These are phyloP conservation scores for Trichophyton rubrum DNA, from an alignment of 2,329 filamentous ascomycete genomes.

Conservation along the genomic window DNA sequence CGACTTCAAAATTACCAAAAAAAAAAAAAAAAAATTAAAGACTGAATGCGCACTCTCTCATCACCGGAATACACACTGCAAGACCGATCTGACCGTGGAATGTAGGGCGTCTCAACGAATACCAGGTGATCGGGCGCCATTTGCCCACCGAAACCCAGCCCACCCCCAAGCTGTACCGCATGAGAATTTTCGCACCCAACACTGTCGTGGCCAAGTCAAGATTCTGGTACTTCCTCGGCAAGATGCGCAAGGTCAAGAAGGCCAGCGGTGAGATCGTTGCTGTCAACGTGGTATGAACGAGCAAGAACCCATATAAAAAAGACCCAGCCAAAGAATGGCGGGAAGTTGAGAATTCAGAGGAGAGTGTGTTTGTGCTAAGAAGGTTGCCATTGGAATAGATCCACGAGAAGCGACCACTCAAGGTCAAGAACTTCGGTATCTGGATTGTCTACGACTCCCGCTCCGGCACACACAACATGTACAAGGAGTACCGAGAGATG, in stretches of 20 bases:
- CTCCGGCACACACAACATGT: constrained; percentile 99
- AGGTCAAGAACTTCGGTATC: constrained; percentile 99
- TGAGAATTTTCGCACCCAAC: constrained; percentile 99
- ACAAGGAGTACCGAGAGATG: constrained; percentile 99
- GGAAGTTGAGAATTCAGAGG: too few species aligned
- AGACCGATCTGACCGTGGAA: constrained; percentile 13
- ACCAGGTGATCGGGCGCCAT: constrained; percentile 99
- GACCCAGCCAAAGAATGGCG: too few species aligned
- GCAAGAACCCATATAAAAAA: constrained; percentile 16
- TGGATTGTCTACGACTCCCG: constrained; percentile 99
- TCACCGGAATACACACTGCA: background rate
- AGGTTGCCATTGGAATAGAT: constrained; percentile 46
- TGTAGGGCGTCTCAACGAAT: constrained; percentile 97
- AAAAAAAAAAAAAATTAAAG: too few species aligned
- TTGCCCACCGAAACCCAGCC: constrained; percentile 96
- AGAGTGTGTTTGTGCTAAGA: constrained; percentile 7
- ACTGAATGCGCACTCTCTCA: background rate
- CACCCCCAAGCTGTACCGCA: constrained; percentile 97
- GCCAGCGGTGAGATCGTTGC: constrained; percentile 97
- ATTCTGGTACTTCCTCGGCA: constrained; percentile 99
- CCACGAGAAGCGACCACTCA: constrained; percentile 95
- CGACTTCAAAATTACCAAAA: background rate
- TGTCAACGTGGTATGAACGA: constrained; percentile 70
- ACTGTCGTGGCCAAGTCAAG: constrained; percentile 97
- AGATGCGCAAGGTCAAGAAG: constrained; percentile 99